Evolutionary conservation across 208 protist genomes (phyloP).

Genomic region (Angomonas deanei): DNA sequence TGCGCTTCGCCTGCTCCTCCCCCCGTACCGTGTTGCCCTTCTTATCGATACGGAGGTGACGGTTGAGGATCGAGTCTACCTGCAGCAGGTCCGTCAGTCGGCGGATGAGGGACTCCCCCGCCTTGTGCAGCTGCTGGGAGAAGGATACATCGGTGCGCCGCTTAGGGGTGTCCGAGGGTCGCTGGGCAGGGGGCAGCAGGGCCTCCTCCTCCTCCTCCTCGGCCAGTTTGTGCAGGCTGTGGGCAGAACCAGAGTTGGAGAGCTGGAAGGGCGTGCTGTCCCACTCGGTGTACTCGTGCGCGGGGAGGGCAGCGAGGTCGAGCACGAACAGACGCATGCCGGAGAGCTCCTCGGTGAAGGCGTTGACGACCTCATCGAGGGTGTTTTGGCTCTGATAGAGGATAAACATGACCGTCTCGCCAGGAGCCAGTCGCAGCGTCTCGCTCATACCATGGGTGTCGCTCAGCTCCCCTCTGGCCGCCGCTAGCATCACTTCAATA

Average conservation of each 20-base stretch:
- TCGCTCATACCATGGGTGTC: neutral
- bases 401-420: slow-evolving; percentile 62
- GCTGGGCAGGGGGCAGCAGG: neutral
- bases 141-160: slow-evolving; percentile 2
- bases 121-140: slow-evolving; percentile 11
- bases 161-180: neutral
- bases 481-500: slow-evolving; percentile 25
- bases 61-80: slow-evolving; percentile 41
- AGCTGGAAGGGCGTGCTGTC: slow-evolving; percentile 28
- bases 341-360: slow-evolving; percentile 61
- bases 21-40: slow-evolving; percentile 9
- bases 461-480: slow-evolving; percentile 3
- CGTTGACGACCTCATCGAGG: slow-evolving; percentile 29
- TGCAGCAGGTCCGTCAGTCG: slow-evolving; percentile 30
- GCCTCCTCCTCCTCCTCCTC: slow-evolving; percentile 35
- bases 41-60: slow-evolving; percentile 15
- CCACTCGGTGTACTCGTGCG: slow-evolving; percentile 7
- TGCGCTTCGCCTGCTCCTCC: neutral
- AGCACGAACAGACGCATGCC: slow-evolving; percentile 48
- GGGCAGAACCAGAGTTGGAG: slow-evolving; percentile 8
- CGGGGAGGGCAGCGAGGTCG: slow-evolving; percentile 6
- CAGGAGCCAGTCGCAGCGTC: slow-evolving; percentile 24
- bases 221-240: slow-evolving; percentile 5
- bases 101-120: slow-evolving; percentile 26
- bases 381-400: slow-evolving; percentile 29